Conservation (phyloP, 2,329 filamentous ascomycete genomes). For the Aspergillus persii region DNA sequence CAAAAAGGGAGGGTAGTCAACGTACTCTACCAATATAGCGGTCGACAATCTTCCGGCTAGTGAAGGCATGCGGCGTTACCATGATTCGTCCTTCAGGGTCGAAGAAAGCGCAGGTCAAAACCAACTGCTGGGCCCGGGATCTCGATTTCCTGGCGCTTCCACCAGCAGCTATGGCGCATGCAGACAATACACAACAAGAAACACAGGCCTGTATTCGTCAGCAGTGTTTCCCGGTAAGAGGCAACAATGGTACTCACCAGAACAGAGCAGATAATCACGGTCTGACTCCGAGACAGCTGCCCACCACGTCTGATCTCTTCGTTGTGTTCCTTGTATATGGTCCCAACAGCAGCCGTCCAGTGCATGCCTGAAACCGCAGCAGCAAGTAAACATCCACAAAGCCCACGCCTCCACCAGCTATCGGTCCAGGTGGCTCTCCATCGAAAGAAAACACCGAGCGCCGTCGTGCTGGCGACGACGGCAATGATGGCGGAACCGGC, state of each 20-base stretch:
- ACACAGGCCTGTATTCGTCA: constrained; percentile 52
- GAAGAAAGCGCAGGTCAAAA: constrained; percentile 45
- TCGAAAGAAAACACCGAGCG: constrained; percentile 74
- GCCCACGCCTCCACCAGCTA: constrained; percentile 70
- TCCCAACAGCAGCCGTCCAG: constrained; percentile 74
- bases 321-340: constrained; percentile 60
- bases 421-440: constrained; percentile 74
- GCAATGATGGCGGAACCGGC: constrained; percentile 70
- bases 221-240: neutral
- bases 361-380: constrained; percentile 82
- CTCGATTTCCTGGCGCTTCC: constrained; percentile 54
- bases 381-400: constrained; percentile 67
- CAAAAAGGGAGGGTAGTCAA: neutral
- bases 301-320: constrained; percentile 40
- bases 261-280: constrained; percentile 70
- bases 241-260: constrained; percentile 52
- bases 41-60: constrained; percentile 69
- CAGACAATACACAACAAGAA: constrained; percentile 60
- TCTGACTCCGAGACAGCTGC: constrained; percentile 59
- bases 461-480: constrained; percentile 66
- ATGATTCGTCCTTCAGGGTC: constrained; percentile 45
- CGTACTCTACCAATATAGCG: constrained; percentile 66
- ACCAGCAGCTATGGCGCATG: constrained; percentile 55
- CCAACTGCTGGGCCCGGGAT: constrained; percentile 61
- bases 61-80: constrained; percentile 48